Evolutionary conservation across 495 filamentous ascomycete species (phyloP), one percentile per base, ranked within the genome.

Genomic region (Apodospora peruviana): DNA sequence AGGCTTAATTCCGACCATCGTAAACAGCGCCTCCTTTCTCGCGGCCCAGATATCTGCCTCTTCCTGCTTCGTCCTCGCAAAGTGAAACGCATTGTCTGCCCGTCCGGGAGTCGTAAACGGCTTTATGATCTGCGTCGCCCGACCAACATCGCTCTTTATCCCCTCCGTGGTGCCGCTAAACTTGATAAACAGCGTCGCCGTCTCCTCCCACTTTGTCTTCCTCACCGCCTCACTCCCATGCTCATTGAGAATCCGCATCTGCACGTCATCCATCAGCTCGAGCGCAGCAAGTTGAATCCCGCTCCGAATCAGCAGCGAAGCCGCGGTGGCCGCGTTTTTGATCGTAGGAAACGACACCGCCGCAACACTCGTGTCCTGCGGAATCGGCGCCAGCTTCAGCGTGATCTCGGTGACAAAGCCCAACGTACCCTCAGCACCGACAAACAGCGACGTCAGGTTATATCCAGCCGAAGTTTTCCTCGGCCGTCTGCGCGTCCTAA

Each of bases 381-480:
- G 85, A 19, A 82, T 76, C 0, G 77, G 74, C 0, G 85, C 79
- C 22, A 89, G 65, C 59, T 83, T 88, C 40, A 88, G 69, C 2
- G 85, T 89, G 10, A 83, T 83, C 59, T 96, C 91, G 0, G 90
- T 95, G 12, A 96, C 80, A 7, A 96, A 81, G 8, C 91, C 91
- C 7, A 96, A 75, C 0, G 91, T 97, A 5, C 91, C 91, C 64
- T 96, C 91, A n/a, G 86, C 88, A 0, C 91, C 91, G 41, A 95
- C 82, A 62, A 96, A 91, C 50, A 91, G 72, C 22, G 84, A 79
- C 0, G 86, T 95, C 17, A 95, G 67, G 60, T 95, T 88, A 56
- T 90, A 90, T 14, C 87, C 87, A 2, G 87, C 86, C 14, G 79
- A 82, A 18, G 82, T 83, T 57, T 91, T 91, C 50, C 83, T 69